phyloP scores from a whole-genome alignment of 1,284 basidiomycete species.

The Melampsora americana region DNA sequence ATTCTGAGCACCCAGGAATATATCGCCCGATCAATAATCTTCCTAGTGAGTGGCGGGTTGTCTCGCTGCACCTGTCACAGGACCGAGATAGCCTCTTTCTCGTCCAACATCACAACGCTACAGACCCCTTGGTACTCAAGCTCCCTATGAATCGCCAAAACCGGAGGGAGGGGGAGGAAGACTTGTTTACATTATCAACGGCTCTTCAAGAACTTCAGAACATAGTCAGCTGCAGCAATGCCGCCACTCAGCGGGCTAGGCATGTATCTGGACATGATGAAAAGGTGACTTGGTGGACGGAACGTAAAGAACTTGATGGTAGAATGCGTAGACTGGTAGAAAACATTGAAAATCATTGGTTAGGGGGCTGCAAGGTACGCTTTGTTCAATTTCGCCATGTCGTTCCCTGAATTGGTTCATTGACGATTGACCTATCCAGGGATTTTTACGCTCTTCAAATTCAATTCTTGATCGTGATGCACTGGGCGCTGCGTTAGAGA shows the following conservation, averaged over 20 bases:
- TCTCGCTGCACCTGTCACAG: conserved; percentile 76
- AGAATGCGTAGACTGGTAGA: conserved; percentile 72
- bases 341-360: conserved; percentile 90
- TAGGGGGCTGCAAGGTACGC: conserved; percentile 89
- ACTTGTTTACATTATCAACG: conserved; percentile 69
- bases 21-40: conserved; percentile 56
- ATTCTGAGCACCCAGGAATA: conserved; percentile 11
- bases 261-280: conserved; percentile 61
- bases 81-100: conserved; percentile 80
- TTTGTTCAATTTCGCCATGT: no score
- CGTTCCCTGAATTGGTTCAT: no score
- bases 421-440: conserved; percentile 13
- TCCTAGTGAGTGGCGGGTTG: conserved; percentile 76
- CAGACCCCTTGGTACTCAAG: conserved; percentile 71
- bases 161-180: conserved; percentile 70
- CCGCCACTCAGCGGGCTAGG: conserved; percentile 70
- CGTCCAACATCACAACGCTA: conserved; percentile 64
- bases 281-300: conserved; percentile 73
- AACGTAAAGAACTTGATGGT: conserved; percentile 69
- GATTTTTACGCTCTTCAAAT: conserved; percentile 32
- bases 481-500: conserved; percentile 10
- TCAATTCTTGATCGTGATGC: conserved; percentile 7
- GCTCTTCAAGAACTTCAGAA: conserved; percentile 71
- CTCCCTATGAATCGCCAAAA: conserved; percentile 76
- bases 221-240: conserved; percentile 74